Conservation (phyloP, 83 land plant species). For the Thuja plicata region DNA sequence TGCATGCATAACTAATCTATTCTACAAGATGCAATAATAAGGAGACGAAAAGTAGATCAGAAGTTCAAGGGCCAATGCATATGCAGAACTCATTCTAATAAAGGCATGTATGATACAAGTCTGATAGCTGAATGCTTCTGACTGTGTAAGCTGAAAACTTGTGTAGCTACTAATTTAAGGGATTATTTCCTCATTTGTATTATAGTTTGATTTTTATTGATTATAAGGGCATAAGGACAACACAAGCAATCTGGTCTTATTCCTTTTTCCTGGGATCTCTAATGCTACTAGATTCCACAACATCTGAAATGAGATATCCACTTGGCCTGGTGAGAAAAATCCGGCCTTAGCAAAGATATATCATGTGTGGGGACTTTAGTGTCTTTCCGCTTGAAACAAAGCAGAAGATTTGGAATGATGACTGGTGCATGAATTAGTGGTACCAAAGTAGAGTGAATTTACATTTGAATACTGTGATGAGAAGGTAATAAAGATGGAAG, state of each 20-base stretch:
- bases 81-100: not conserved
- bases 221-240: not conserved
- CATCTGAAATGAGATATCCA: not conserved
- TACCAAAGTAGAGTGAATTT: not conserved
- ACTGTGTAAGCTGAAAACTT: not conserved
- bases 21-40: not conserved
- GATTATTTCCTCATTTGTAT: not conserved
- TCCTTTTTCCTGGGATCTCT: not conserved
- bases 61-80: not conserved
- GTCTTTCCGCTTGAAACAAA: not conserved
- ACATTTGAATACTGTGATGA: not conserved
- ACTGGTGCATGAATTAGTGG: not conserved
- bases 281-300: not conserved
- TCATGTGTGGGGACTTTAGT: not conserved
- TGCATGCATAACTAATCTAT: not conserved
- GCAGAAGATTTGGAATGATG: not conserved
- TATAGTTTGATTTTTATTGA: not conserved
- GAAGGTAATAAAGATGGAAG: not conserved
- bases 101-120: not conserved
- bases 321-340: not conserved
- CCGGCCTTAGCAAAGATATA: not conserved
- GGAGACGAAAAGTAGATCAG: not conserved
- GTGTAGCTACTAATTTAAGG: not conserved
- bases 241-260: not conserved
- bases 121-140: not conserved